Conservation (phyloP, 1,139 yeast genomes). For the Candida sojae region DNA sequence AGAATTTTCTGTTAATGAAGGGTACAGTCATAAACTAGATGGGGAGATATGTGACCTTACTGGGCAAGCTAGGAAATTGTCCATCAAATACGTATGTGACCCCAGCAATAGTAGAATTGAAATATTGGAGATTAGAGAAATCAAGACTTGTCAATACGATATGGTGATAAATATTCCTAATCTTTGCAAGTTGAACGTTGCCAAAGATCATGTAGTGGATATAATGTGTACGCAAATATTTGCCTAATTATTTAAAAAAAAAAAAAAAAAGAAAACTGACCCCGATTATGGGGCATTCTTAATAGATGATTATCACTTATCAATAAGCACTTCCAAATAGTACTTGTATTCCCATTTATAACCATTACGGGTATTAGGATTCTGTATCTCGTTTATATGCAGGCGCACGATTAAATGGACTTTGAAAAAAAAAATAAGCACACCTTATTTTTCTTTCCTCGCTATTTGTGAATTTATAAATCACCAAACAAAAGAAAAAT, state of each 20-base stretch:
- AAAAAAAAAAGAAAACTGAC: background rate
- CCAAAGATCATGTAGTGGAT: constrained; percentile 36
- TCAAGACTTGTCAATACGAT: constrained; percentile 71
- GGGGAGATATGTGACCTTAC: constrained; percentile 82
- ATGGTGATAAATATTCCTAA: constrained; percentile 59
- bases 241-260: background rate
- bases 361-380: too few relatives aligned
- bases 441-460: too few relatives aligned
- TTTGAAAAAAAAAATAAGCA: too few relatives aligned
- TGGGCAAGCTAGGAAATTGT: constrained; percentile 58
- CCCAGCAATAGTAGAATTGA: constrained; percentile 35
- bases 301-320: too few relatives aligned
- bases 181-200: constrained; percentile 52
- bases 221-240: constrained; percentile 43
- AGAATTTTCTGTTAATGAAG: constrained; percentile 25
- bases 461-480: background rate
- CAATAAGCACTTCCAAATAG: too few relatives aligned
- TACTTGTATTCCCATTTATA: too few relatives aligned
- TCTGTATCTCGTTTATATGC: too few relatives aligned
- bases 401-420: too few relatives aligned
- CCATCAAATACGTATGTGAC: constrained; percentile 70
- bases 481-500: background rate
- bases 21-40: constrained; percentile 45
- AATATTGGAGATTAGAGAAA: constrained; percentile 54
- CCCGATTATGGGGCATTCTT: too few relatives aligned